Evolutionary conservation across 23 red algal species (phyloP).

Genomic region (Gracilariopsis chorda): DNA sequence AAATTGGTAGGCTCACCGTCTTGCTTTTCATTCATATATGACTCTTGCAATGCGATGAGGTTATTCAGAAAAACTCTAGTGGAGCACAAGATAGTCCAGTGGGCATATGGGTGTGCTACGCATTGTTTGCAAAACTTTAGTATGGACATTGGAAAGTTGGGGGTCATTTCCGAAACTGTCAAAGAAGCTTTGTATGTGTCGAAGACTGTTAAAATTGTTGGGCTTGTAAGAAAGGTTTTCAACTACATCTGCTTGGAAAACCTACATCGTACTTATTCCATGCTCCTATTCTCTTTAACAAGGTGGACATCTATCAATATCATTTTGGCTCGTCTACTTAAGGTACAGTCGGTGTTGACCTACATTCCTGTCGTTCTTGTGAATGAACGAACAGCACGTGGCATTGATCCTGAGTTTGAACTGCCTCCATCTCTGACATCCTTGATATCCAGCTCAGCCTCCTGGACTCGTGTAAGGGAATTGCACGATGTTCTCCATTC

Average conservation of each 20-base stretch:
- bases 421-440: neutral
- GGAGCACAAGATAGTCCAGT: neutral
- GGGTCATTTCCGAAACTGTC: neutral
- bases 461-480: neutral
- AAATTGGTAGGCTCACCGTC: neutral
- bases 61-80: neutral
- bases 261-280: neutral
- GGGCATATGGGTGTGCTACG: neutral
- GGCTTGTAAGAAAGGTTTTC: neutral
- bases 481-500: neutral
- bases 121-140: conserved; percentile 4
- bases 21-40: neutral
- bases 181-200: neutral
- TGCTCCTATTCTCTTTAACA: neutral
- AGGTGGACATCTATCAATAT: neutral
- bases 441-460: neutral
- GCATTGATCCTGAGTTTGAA: neutral
- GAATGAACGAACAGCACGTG: neutral
- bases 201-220: neutral
- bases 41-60: conserved; percentile 1
- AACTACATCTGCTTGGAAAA: neutral
- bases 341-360: neutral
- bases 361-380: neutral
- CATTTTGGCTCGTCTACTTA: neutral
- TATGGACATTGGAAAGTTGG: neutral